phyloP scores from a whole-genome alignment of 2,329 filamentous ascomycete species.

The Fusarium caatingaense region DNA sequence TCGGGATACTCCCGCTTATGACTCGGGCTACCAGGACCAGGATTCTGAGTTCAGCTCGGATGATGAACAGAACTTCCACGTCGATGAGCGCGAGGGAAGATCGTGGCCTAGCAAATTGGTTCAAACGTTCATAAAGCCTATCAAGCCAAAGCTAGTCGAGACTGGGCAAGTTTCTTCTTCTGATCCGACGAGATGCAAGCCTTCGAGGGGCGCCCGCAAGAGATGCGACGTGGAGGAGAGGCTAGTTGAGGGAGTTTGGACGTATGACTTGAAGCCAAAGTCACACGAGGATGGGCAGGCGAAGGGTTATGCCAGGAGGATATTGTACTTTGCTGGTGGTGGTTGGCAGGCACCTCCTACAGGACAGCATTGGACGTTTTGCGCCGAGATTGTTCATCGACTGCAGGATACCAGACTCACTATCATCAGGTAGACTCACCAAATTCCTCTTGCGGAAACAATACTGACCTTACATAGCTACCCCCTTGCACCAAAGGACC shows the following conservation, averaged over 20 bases:
- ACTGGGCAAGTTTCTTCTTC: conserved; percentile 1
- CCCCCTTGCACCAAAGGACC: conserved; percentile 65
- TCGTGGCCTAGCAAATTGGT: conserved; percentile 25
- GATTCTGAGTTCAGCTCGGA: neutral
- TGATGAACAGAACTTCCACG: neutral
- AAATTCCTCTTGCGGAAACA: rapidly evolving
- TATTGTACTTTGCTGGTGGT: conserved; percentile 68
- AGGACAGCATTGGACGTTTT: conserved; percentile 63
- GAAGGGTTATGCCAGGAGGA: conserved; percentile 14
- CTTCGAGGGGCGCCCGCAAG: conserved; percentile 9
- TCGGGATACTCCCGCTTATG: neutral
- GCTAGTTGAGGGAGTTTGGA: conserved; percentile 43
- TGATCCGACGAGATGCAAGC: conserved; percentile 28
- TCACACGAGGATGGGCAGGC: conserved; percentile 28
- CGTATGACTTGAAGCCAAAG: conserved; percentile 38
- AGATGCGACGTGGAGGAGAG: conserved; percentile 37
- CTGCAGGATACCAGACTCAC: conserved; percentile 56
- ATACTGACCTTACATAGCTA: conserved; percentile 45
- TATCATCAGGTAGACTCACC: neutral
- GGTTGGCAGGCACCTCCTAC: conserved; percentile 65
- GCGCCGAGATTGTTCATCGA: conserved; percentile 56
- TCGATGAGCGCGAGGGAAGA: conserved; percentile 21
- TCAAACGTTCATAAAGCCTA: conserved; percentile 26
- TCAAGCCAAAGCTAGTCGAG: conserved; percentile 25
- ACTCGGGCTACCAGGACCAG: neutral